phyloP scores from a whole-genome alignment of 371 early-diverging fungal genomes.

The Chytridium lagenaria region DNA sequence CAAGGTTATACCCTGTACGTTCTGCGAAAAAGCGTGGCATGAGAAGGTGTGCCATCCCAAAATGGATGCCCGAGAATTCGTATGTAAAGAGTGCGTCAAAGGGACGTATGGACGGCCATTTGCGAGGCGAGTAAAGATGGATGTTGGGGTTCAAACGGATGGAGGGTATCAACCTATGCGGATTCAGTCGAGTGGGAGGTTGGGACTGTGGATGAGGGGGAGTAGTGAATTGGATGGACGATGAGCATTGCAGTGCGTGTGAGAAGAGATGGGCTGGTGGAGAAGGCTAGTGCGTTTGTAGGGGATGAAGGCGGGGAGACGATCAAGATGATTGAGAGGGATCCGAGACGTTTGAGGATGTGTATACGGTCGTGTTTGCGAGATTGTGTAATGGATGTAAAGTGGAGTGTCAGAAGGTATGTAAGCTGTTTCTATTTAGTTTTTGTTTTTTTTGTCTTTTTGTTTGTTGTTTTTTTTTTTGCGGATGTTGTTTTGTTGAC shows the following conservation, averaged over 20 bases:
- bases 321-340: neutral
- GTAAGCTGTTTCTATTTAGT: neutral
- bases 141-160: neutral
- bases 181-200: neutral
- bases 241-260: neutral
- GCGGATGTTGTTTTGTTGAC: too few species aligned
- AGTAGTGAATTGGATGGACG: neutral
- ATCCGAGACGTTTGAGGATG: constrained; percentile 10
- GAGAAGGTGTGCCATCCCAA: neutral
- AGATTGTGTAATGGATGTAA: constrained; percentile 3
- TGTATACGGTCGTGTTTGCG: constrained; percentile 11
- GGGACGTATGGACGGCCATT: neutral
- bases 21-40: constrained; percentile 5
- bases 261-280: neutral
- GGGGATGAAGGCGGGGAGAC: constrained; percentile 3
- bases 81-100: neutral
- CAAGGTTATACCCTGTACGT: neutral
- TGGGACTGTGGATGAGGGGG: neutral
- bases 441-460: constrained; percentile 1
- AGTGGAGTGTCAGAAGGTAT: neutral
- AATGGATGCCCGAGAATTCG: neutral
- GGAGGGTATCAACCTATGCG: neutral
- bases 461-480: neutral
- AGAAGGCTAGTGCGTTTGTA: neutral
- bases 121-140: neutral